Conservation (phyloP, 257 asterid genomes). For the Capsicum rhomboideum region DNA sequence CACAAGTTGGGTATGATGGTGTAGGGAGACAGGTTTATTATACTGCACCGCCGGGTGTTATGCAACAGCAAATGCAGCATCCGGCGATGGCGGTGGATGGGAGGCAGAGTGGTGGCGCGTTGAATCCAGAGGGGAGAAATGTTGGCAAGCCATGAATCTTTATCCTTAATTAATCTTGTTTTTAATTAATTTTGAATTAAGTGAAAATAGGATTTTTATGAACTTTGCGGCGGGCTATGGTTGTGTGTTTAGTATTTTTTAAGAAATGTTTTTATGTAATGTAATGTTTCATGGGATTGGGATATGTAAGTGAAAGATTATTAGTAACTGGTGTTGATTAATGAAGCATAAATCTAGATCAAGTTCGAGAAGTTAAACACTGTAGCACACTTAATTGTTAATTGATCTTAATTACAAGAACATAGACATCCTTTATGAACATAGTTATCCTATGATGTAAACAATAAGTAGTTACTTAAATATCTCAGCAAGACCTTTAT, state of each 20-base stretch:
- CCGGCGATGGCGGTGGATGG: slow-evolving; percentile 6
- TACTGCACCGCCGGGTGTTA: slow-evolving; percentile 11
- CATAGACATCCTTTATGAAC: neutral
- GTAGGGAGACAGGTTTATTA: slow-evolving; percentile 27
- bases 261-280: neutral
- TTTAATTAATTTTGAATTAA: neutral
- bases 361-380: neutral
- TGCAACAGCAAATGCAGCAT: slow-evolving; percentile 14
- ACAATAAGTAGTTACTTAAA: too few relatives aligned
- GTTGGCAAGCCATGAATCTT: slow-evolving; percentile 2
- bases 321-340: neutral
- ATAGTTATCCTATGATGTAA: too few relatives aligned
- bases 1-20: slow-evolving; percentile 24
- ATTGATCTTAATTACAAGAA: neutral
- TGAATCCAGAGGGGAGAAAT: slow-evolving; percentile 19
- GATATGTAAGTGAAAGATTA: neutral
- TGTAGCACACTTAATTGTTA: neutral
- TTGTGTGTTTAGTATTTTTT: neutral
- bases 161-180: neutral
- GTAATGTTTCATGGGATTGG: neutral
- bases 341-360: neutral
- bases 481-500: too few relatives aligned
- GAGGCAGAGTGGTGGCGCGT: slow-evolving; percentile 10
- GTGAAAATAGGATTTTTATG: neutral
- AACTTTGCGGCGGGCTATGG: neutral